Evolutionary conservation across 257 asterid genomes (phyloP), one percentile per base, ranked within the genome.

Genomic region (Craterostigma plantagineum): DNA sequence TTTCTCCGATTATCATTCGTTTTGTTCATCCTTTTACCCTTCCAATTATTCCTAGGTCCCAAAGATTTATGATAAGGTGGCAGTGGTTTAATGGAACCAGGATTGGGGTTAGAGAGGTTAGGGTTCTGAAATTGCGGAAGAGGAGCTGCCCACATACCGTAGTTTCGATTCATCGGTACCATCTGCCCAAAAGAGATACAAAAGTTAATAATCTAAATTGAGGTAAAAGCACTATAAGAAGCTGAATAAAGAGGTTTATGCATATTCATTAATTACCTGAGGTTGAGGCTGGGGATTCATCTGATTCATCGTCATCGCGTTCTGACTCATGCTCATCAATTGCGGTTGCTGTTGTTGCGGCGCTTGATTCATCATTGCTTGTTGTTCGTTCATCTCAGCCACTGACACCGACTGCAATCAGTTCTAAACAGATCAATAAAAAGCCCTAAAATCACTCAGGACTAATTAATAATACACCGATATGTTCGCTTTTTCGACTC

Each of bases 21-120:
- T 30, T 66, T 72, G 48, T 59, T 66, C 7, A 63, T 61, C 59
- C 68, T 59, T 46, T 61, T 64, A 16, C 72, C 72, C 56, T 64
- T 81, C 94, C 94, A 80, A 59, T 67, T 77, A 59, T 46, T 72
- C 49, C 92, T 56, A 7, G 84, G 80, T 12, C 82, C 92, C 49
- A 75, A 57, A 13, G 79, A 37, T 50, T 75, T 72, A 9, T 49
- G 53, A 14, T 62, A 54, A 35, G 49, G 40, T 36, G 68, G 16
- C 15, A 9, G 11, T 9, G 16, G 16, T 11, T 8, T 16, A 14
- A 14, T 16, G 0, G 52, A 35, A 0, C 58, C 73, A 9, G 61
- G 76, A 16, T 63, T 65, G 46, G 43, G 37, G 9, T 67, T 46
- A 9, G 52, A 62, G 43, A 59, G 48, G 17, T 67, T 74, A 52